Conservation (phyloP, 1,139 yeast genomes). For the Blastobotrys arbuscula region DNA sequence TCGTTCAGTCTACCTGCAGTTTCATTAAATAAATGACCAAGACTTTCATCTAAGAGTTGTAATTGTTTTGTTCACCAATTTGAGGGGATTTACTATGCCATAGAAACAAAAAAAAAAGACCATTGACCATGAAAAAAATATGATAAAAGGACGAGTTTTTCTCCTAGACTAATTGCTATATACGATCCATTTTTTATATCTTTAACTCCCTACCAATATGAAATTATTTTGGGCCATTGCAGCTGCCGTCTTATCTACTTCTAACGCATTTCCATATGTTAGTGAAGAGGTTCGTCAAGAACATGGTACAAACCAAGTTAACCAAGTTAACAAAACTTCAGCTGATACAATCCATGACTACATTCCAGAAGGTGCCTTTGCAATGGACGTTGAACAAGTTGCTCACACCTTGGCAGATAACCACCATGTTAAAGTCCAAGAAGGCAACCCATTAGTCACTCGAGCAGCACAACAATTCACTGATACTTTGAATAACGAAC, state of each 20-base stretch:
- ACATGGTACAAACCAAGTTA: not conserved
- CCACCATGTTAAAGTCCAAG: not conserved
- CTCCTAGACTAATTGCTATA: no score
- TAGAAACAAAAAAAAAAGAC: no score
- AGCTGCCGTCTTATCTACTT: not conserved
- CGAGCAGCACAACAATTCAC: constrained; percentile 22
- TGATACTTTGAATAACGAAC: constrained; percentile 32
- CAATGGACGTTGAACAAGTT: constrained; percentile 22
- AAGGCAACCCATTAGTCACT: constrained; percentile 6
- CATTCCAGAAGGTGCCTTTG: constrained; percentile 25
- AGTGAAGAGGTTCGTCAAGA: not conserved
- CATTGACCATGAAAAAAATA: no score
- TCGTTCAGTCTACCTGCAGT: no score
- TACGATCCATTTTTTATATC: no score
- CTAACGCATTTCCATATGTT: constrained; percentile 1
- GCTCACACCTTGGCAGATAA: constrained; percentile 16
- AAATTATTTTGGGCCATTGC: not conserved
- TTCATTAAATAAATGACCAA: no score
- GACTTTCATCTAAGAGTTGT: no score
- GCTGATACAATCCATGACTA: constrained; percentile 7
- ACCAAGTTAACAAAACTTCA: not conserved
- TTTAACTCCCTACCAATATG: no score
- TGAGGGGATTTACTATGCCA: no score
- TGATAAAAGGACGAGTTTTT: no score
- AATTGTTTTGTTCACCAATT: no score